Evolutionary conservation across 1,139 yeast species (phyloP).

Genomic region (Blastobotrys proliferans): DNA sequence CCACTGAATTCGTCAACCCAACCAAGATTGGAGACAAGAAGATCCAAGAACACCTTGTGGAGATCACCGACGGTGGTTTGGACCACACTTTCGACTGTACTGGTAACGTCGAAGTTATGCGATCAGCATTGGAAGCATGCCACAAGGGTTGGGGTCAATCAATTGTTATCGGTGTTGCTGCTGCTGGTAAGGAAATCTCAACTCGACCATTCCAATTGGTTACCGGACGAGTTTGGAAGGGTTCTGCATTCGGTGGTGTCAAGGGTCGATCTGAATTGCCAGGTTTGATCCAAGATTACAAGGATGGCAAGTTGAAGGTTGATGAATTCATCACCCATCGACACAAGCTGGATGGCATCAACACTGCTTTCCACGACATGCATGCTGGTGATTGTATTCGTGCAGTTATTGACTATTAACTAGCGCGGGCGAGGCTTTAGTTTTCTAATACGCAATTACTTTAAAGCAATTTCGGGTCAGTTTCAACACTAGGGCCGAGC

Average conservation of each 20-base stretch:
- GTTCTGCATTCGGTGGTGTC: slow-evolving; percentile 98
- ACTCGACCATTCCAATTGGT: slow-evolving; percentile 99
- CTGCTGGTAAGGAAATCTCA: slow-evolving; percentile 93
- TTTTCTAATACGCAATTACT: too few species aligned
- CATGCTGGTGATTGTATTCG: slow-evolving; percentile 91
- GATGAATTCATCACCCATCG: slow-evolving; percentile 94
- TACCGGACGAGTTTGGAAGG: slow-evolving; percentile 98
- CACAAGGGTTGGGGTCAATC: slow-evolving; percentile 99
- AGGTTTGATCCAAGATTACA: slow-evolving; percentile 79
- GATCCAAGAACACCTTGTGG: slow-evolving; percentile 79
- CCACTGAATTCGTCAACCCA: slow-evolving; percentile 92
- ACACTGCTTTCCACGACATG: slow-evolving; percentile 90
- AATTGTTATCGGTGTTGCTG: slow-evolving; percentile 94
- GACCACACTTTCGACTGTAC: slow-evolving; percentile 97
- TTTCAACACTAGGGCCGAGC: background rate
- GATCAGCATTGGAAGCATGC: slow-evolving; percentile 92
- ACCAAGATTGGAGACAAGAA: slow-evolving; percentile 65
- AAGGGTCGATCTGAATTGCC: slow-evolving; percentile 97
- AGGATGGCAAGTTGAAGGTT: slow-evolving; percentile 79
- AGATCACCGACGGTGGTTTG: slow-evolving; percentile 93
- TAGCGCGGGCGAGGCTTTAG: background rate
- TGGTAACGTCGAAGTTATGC: slow-evolving; percentile 92
- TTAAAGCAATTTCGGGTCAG: background rate
- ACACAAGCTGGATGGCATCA: slow-evolving; percentile 71
- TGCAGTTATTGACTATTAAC: slow-evolving; percentile 56